phyloP scores from a whole-genome alignment of 305 asterid species.

The Ruellia speciosa region DNA sequence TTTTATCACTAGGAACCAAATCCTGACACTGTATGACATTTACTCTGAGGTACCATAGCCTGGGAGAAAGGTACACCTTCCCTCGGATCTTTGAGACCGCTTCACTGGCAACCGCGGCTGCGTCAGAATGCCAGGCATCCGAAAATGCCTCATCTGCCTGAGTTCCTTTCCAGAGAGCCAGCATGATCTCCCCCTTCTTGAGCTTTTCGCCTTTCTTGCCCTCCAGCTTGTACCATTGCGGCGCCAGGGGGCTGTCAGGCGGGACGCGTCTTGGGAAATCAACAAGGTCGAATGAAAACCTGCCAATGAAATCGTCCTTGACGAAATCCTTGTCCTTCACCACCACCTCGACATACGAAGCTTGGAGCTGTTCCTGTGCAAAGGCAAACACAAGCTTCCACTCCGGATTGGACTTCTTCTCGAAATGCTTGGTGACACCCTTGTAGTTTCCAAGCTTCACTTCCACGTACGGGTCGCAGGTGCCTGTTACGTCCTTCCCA shows the following conservation, averaged over 20 bases:
- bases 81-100: slow-evolving; percentile 57
- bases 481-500: slow-evolving; percentile 43
- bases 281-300: slow-evolving; percentile 39
- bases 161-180: slow-evolving; percentile 80
- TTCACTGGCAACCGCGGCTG: slow-evolving; percentile 51
- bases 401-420: slow-evolving; percentile 51
- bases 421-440: slow-evolving; percentile 64
- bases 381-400: slow-evolving; percentile 81
- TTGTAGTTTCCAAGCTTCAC: slow-evolving; percentile 72
- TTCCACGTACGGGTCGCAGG: slow-evolving; percentile 70
- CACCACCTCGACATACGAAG: slow-evolving; percentile 48
- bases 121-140: slow-evolving; percentile 88
- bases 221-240: slow-evolving; percentile 72
- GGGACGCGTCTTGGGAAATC: slow-evolving; percentile 67
- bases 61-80: slow-evolving; percentile 66
- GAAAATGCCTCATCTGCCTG: slow-evolving; percentile 79
- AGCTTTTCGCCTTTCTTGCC: slow-evolving; percentile 48
- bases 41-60: slow-evolving; percentile 74
- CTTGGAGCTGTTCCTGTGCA: slow-evolving; percentile 62
- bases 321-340: slow-evolving; percentile 65
- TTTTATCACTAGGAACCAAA: slow-evolving; percentile 45
- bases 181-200: slow-evolving; percentile 68
- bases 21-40: slow-evolving; percentile 75
- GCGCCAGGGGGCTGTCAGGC: slow-evolving; percentile 76
- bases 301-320: slow-evolving; percentile 53